Conservation (phyloP, 1,284 basidiomycete species). For the Boletus chippewaensis region DNA sequence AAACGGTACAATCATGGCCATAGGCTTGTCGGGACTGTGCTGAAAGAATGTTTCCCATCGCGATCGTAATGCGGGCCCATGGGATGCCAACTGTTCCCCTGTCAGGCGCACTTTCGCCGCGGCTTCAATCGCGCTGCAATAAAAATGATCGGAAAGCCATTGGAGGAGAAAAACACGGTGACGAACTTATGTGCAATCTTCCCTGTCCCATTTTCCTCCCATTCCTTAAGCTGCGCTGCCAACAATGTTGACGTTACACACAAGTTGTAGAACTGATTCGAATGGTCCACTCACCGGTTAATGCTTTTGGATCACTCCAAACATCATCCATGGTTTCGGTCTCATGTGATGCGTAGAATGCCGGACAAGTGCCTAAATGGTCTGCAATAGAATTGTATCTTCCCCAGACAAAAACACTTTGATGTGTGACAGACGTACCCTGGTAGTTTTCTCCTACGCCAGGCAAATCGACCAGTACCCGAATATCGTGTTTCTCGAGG, state of each 20-base stretch:
- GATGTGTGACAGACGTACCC: conserved; percentile 28
- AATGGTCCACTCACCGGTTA: conserved; percentile 27
- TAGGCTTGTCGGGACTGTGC: conserved; percentile 21
- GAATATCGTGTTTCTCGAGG: conserved; percentile 38
- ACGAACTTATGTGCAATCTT: conserved; percentile 46
- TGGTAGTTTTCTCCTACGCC: conserved; percentile 54
- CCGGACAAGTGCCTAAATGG: conserved; percentile 35
- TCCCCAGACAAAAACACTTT: background rate
- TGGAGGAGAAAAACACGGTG: background rate
- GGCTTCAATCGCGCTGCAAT: conserved; percentile 33
- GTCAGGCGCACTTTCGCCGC: conserved; percentile 38
- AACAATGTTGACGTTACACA: background rate
- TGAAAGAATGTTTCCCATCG: conserved; percentile 38
- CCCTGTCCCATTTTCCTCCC: conserved; percentile 41
- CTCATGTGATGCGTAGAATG: conserved; percentile 36
- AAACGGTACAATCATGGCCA: conserved; percentile 14
- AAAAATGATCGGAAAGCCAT: background rate
- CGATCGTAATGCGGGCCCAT: conserved; percentile 33
- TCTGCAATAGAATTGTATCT: conserved; percentile 28
- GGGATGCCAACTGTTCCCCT: conserved; percentile 31
- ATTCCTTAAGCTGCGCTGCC: conserved; percentile 39
- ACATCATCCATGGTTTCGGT: conserved; percentile 42
- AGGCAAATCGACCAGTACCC: conserved; percentile 41
- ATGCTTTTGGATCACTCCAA: conserved; percentile 31
- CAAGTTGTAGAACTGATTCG: background rate